Conservation (phyloP, 2,329 filamentous ascomycete species). For the Aspergillus fructus region DNA sequence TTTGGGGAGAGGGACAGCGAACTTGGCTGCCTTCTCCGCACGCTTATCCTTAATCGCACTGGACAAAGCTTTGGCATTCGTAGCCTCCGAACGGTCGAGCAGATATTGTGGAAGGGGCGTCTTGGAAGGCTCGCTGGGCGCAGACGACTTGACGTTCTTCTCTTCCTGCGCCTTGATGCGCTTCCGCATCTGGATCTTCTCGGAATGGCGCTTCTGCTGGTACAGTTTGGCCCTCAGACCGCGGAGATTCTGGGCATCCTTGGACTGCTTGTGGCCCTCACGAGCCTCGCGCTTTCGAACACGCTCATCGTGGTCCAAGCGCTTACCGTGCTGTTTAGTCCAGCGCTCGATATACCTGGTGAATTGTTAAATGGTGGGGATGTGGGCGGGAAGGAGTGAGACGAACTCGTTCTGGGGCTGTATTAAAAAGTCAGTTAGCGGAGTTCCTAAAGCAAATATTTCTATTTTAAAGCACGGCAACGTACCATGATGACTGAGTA, state of each 20-base stretch:
- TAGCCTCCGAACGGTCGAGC: conserved; percentile 74
- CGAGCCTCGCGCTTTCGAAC: conserved; percentile 81
- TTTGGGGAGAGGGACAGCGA: conserved; percentile 88
- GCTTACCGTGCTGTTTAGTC: conserved; percentile 62
- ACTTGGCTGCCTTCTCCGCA: conserved; percentile 89
- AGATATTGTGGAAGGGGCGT: conserved; percentile 90
- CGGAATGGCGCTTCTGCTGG: conserved; percentile 88
- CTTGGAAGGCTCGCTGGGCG: conserved; percentile 70
- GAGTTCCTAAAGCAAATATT: background rate
- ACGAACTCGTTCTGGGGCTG: conserved; percentile 48
- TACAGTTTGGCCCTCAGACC: conserved; percentile 90
- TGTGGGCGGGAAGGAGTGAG: conserved; percentile 13
- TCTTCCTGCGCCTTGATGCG: conserved; percentile 92
- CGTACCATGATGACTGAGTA: conserved; percentile 32
- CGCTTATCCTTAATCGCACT: conserved; percentile 95
- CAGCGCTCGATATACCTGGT: conserved; percentile 70
- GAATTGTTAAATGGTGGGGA: conserved; percentile 18
- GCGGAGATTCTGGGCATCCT: conserved; percentile 89
- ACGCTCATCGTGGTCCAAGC: conserved; percentile 83
- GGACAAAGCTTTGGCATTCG: conserved; percentile 71
- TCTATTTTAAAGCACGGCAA: background rate
- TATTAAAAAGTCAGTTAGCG: conserved; percentile 11
- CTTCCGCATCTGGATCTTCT: conserved; percentile 99
- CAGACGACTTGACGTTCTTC: conserved; percentile 85
- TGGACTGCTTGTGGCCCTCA: conserved; percentile 82